phyloP scores from a whole-genome alignment of 495 filamentous ascomycete species.

The Aspergillus homomorphus region DNA sequence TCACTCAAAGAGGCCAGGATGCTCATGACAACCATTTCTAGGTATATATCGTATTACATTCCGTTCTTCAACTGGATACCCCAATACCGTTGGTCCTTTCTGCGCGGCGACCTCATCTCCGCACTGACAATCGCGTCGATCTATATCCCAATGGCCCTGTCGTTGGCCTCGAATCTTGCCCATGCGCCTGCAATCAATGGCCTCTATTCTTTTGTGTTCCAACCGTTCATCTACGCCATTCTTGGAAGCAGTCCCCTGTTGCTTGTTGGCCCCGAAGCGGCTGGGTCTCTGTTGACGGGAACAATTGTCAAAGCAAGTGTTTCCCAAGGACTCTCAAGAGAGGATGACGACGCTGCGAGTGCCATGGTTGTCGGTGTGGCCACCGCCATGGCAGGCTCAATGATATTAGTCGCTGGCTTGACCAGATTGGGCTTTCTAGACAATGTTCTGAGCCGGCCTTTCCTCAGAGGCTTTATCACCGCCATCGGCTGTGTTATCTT shows the following conservation, averaged over 20 bases:
- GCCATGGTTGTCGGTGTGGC: conserved; percentile 86
- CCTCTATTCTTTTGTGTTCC: conserved; percentile 91
- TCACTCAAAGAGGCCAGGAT: not conserved
- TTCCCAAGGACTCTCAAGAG: conserved; percentile 60
- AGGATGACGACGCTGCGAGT: conserved; percentile 67
- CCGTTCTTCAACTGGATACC: conserved; percentile 84
- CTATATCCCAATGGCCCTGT: conserved; percentile 97
- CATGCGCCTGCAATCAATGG: conserved; percentile 93
- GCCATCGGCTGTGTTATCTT: conserved; percentile 95
- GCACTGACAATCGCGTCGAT: conserved; percentile 90
- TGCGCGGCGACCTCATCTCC: conserved; percentile 84
- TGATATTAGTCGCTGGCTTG: conserved; percentile 80
- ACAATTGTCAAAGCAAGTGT: conserved; percentile 78
- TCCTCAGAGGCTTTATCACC: conserved; percentile 91
- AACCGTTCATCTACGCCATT: conserved; percentile 84
- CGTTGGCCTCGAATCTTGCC: conserved; percentile 87
- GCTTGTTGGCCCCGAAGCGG: conserved; percentile 94
- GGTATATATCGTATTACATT: conserved; percentile 92
- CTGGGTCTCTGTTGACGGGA: conserved; percentile 85
- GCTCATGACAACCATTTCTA: conserved; percentile 25
- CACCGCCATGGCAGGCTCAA: conserved; percentile 78
- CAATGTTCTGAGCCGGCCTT: conserved; percentile 87
- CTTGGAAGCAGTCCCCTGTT: conserved; percentile 88
- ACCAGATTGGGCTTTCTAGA: conserved; percentile 91
- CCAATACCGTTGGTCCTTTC: conserved; percentile 76